A percentile compares a stretch with the other conserved stretches of the same genome.
These are phyloP conservation scores for Bassia scoparia DNA, from an alignment of 148 eudicot genomes.

Conservation along the genomic window DNA sequence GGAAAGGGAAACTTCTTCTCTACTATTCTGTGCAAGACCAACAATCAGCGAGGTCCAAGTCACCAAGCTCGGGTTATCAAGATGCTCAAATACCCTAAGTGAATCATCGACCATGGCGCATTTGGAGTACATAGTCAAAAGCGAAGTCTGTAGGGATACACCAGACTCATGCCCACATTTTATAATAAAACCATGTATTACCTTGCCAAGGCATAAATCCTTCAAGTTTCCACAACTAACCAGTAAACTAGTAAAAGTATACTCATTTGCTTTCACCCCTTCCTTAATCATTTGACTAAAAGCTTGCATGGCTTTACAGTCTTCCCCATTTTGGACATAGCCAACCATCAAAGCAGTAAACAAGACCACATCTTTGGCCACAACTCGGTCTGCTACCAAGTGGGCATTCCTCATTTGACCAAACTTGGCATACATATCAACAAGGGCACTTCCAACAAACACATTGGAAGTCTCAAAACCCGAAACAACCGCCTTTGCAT, in stretches of 20 bases:
- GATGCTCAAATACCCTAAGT: slow-evolving; percentile 31
- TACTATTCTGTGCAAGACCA: slow-evolving; percentile 42
- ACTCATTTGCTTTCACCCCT: slow-evolving; percentile 37
- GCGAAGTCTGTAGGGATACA: slow-evolving; percentile 34
- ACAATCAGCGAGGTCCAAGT: slow-evolving; percentile 40
- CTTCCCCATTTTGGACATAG: slow-evolving; percentile 31
- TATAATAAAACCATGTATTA: slow-evolving; percentile 36
- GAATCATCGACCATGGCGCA: slow-evolving; percentile 38
- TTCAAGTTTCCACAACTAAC: slow-evolving; percentile 35
- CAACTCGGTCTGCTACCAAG: slow-evolving; percentile 33
- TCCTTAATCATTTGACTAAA: slow-evolving; percentile 31
- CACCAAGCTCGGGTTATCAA: slow-evolving; percentile 36
- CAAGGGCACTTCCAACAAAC: slow-evolving; percentile 45
- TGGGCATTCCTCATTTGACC: slow-evolving; percentile 37
- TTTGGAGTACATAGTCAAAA: slow-evolving; percentile 45
- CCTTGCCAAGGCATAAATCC: slow-evolving; percentile 31
- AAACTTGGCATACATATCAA: slow-evolving; percentile 44
- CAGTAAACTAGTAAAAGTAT: slow-evolving; percentile 40
- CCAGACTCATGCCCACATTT: slow-evolving; percentile 33
- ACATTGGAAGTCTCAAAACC: slow-evolving; percentile 37
- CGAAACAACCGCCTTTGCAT: slow-evolving; percentile 37
- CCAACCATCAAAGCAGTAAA: slow-evolving; percentile 41
- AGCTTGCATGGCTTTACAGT: slow-evolving; percentile 32
- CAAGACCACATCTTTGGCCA: slow-evolving; percentile 41
- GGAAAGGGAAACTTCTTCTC: slow-evolving; percentile 36